Evolutionary conservation across 2,329 filamentous ascomycete species (phyloP), one percentile per base, ranked within the genome.

Genomic region (Aspergillus spinulosporus): DNA sequence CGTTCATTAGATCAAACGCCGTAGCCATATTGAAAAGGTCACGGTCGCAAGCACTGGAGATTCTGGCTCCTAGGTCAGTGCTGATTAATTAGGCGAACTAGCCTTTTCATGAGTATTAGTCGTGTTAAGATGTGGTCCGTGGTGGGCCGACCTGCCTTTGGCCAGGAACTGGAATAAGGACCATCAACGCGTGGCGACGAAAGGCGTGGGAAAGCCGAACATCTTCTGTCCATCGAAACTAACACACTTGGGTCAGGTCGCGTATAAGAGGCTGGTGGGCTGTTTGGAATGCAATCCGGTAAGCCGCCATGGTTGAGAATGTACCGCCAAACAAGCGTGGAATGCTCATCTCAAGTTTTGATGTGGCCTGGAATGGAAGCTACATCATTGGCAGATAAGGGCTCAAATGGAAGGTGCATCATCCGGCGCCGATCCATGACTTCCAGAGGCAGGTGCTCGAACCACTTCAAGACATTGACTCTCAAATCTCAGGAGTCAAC

Each of bases 1-100:
- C 65, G 44, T 66, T 64, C 8, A 68, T 65, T 45, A 69, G 56
- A 57, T 68, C 60, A 45, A 71, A 59, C 43, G 59, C 52, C 39
- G 71, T 72, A 43, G 59, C 52, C 39, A 72, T 72, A 29, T 59
- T 68, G 58, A 53, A 46, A 44, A 52, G 49, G 47, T 29, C 21
- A 29, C 5, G 34, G 39, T 40, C 26, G 36, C 37, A 32, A 32
- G 26, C 26, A 40, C 46, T 60, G 52, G 36, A 46, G 44, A 39
- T 37, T 44, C 59, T 51, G 59, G 64, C 61, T 54, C 52, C 55
- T 40, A 52, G 32, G 60, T 62, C 66, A 63, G 56, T 49, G 48
- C 21, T 15, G 44, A 56, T 52, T 12, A 8, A 31, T 50, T 57
- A 52, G 57, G 37, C 11, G 12, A 21, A 29, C 49, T 56, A 59